These are phyloP conservation scores for Zymoseptoria passerinii DNA, from an alignment of 2,329 filamentous ascomycete genomes.

Conservation along the genomic window DNA sequence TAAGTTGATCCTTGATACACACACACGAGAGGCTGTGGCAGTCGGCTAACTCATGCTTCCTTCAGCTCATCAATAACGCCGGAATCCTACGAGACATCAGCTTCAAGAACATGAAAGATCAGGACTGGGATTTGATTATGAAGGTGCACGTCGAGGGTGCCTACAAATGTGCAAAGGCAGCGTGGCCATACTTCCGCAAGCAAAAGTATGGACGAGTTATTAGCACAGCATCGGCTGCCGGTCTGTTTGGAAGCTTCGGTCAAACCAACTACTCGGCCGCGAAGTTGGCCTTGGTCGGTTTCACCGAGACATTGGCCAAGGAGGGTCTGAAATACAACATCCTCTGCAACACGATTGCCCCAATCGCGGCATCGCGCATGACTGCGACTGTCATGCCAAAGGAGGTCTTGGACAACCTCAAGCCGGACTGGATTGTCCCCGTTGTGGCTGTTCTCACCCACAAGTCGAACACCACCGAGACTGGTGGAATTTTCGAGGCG, in stretches of 20 bases:
- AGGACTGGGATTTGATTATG: constrained; percentile 93
- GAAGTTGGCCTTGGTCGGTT: constrained; percentile 90
- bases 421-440: constrained; percentile 92
- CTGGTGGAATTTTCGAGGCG: constrained; percentile 83
- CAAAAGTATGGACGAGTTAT: constrained; percentile 97
- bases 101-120: constrained; percentile 98
- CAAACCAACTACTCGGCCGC: constrained; percentile 97
- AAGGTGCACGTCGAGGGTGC: constrained; percentile 86
- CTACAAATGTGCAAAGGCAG: constrained; percentile 90
- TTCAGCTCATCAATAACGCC: constrained; percentile 81
- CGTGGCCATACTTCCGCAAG: constrained; percentile 96
- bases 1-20: background rate
- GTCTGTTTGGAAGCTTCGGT: constrained; percentile 90
- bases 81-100: constrained; percentile 90
- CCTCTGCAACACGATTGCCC: constrained; percentile 85
- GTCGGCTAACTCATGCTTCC: background rate
- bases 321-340: constrained; percentile 99
- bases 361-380: constrained; percentile 91
- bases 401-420: constrained; percentile 76
- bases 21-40: background rate
- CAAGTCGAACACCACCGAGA: constrained; percentile 73
- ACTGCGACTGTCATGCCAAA: constrained; percentile 91
- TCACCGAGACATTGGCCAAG: constrained; percentile 96
- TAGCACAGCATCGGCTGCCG: constrained; percentile 93
- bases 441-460: constrained; percentile 83